Base-by-base conservation (phyloP, 768 basidiomycete species). In the Russula sp. region DNA sequence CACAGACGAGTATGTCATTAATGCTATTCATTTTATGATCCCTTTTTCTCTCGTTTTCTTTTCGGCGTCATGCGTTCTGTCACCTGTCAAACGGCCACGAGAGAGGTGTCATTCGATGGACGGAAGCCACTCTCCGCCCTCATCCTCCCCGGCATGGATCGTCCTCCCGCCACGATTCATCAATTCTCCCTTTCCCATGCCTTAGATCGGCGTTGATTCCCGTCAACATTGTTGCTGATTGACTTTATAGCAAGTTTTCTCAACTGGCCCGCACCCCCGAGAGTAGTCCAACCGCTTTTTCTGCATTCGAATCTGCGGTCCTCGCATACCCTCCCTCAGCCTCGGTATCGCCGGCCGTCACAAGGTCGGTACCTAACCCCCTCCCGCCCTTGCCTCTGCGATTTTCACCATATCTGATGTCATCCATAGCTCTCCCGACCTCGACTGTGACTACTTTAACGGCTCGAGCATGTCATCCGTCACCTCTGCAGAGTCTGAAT, bases 401-500 rank as follows among this genome's bases (percentile, higher is more conserved):
- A 49, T 48, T 41, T 43, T 48, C 11, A 48, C 42, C 49, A 51
- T 36, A 42, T 57, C 63, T 60, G 29, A 55, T 50, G 42, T 59
- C 59, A 29, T 52, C 41, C 39, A 38, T 58, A 66, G 65, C 54
- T 75, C 79, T 49, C 67, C 78, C 64, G 83, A 80, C 72, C 69
- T 82, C 65, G 83, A 83, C 73, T 58, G 49, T 54, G 63, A 61
- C 60, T 59, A 62, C 57, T 60, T 66, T 51, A 83, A 87, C 81
- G 71, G 77, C 64, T 80, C 88, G 70, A 86, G 88, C 70, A 90
- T 91, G 89, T 90, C 89, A 73, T 79, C 81, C 71, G 88, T 86
- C 65, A 85, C 83, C 61, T 88, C 88, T 16, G 79, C 84, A 42
- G 87, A 87, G 75, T 77, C 83, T 5, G 87, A 90, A 29, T 61